Percentiles rank a stretch among this genome's conserved stretches.
Evolutionary conservation across 345 rosid genomes (phyloP).

Genomic region (Eucalyptus shirleyi): DNA sequence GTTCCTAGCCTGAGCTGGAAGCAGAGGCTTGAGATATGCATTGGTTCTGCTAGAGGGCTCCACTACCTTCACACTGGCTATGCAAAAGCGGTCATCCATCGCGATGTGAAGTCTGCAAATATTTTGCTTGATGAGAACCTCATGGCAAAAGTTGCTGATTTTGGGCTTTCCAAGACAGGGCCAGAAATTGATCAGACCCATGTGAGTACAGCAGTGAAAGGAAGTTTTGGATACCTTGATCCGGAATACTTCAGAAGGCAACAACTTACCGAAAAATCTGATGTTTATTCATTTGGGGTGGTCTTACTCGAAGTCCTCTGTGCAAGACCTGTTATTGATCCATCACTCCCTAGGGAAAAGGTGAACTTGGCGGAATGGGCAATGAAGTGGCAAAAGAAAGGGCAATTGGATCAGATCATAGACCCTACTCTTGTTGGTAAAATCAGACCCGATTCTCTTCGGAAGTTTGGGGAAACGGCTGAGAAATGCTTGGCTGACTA

Average conservation of each 20-base stretch:
- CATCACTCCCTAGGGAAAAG: conserved; percentile 77
- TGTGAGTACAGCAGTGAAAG: conserved; percentile 94
- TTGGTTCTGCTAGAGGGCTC: conserved; percentile 62
- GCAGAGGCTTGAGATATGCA: conserved; percentile 56
- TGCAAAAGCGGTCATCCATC: conserved; percentile 63
- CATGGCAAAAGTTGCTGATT: conserved; percentile 74
- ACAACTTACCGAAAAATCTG: conserved; percentile 84
- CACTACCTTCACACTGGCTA: conserved; percentile 70
- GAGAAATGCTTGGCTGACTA: conserved; percentile 84
- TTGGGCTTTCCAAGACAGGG: conserved; percentile 85
- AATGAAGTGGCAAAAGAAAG: conserved; percentile 82
- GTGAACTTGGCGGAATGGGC: conserved; percentile 96
- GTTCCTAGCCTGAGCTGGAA: conserved; percentile 57
- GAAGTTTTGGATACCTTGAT: conserved; percentile 87
- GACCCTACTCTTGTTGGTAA: conserved; percentile 51
- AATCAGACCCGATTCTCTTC: conserved; percentile 55
- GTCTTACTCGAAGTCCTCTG: conserved; percentile 91
- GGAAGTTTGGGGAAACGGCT: conserved; percentile 78
- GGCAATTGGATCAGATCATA: conserved; percentile 71
- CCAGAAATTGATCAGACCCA: conserved; percentile 95
- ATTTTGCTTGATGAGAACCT: conserved; percentile 63
- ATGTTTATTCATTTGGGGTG: conserved; percentile 88
- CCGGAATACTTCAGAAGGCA: conserved; percentile 91
- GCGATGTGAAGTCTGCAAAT: conserved; percentile 72
- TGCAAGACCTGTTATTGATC: conserved; percentile 89